Percentiles rank a stretch among this genome's conserved stretches.
Evolutionary conservation across 2,329 filamentous ascomycete genomes (phyloP).

Genomic region (Clarireedia monteithiana): DNA sequence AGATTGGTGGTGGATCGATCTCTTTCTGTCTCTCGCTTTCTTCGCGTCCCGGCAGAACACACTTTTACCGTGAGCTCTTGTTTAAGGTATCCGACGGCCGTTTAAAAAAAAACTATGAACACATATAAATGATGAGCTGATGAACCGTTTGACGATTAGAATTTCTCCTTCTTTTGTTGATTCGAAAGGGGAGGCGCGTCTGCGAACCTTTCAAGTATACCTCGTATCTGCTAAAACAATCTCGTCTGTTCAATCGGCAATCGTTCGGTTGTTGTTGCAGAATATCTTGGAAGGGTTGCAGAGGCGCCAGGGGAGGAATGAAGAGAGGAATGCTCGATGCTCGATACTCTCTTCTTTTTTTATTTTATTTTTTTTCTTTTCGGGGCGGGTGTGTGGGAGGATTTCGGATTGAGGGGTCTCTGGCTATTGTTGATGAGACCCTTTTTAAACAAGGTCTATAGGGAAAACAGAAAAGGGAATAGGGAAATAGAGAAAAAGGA

Average conservation of each 20-base stretch:
- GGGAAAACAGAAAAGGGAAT: neutral
- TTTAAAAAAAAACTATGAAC: neutral
- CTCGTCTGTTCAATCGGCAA: neutral
- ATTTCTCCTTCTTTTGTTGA: neutral
- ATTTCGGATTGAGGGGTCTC: neutral
- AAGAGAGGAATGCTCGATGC: slow-evolving; percentile 3
- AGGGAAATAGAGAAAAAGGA: neutral
- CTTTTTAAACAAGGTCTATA: neutral
- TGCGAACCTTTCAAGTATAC: slow-evolving; percentile 10
- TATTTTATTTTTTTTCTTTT: neutral
- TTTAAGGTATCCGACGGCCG: neutral
- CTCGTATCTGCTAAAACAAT: slow-evolving; percentile 2
- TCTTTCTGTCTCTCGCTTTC: neutral
- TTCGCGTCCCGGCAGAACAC: slow-evolving; percentile 22
- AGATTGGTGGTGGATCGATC: slow-evolving; percentile 19
- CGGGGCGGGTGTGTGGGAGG: neutral
- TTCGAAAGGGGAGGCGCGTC: neutral
- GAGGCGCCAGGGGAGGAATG: slow-evolving; percentile 6
- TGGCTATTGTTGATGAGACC: neutral
- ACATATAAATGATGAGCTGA: slow-evolving; percentile 1
- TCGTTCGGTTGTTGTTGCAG: slow-evolving; percentile 2
- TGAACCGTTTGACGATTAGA: neutral
- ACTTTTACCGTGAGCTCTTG: slow-evolving; percentile 26
- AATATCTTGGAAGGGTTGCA: neutral
- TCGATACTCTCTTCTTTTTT: neutral